Conservation (phyloP, 257 asterid species). For the Solanum lycopersicoides region DNA sequence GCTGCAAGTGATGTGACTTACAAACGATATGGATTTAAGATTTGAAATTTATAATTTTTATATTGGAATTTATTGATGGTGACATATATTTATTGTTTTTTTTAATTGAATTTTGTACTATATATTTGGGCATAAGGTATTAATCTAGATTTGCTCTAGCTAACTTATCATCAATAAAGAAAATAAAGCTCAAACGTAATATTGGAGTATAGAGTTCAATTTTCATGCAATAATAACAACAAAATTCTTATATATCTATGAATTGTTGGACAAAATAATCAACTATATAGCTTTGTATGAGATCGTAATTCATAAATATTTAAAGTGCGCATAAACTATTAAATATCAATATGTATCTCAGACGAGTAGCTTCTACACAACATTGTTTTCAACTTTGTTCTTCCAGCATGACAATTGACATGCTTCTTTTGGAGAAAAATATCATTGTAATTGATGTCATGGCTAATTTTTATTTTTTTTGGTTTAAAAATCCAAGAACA, state of each 20-base stretch:
- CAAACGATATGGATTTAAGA: not conserved
- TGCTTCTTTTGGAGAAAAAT: not conserved
- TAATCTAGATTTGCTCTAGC: not conserved
- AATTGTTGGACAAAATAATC: not conserved
- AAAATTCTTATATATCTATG: not conserved
- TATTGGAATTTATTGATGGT: not conserved
- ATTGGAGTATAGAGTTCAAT: not conserved
- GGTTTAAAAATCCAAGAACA: not conserved
- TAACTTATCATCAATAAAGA: not conserved
- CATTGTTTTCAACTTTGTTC: not conserved
- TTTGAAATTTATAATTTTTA: not conserved
- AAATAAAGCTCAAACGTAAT: too few species aligned
- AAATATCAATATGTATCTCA: not conserved
- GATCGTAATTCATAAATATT: too few species aligned
- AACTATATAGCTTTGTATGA: not conserved
- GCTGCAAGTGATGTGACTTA: not conserved
- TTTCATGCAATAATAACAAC: not conserved
- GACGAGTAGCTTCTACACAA: not conserved
- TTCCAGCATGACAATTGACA: not conserved
- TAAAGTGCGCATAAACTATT: too few species aligned
- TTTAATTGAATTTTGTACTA: not conserved
- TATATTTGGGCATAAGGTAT: not conserved
- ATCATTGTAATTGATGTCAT: not conserved
- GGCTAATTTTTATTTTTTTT: not conserved
- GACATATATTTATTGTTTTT: not conserved